Base-by-base conservation (phyloP, 768 basidiomycete species). In the Boletus rex-veris region DNA sequence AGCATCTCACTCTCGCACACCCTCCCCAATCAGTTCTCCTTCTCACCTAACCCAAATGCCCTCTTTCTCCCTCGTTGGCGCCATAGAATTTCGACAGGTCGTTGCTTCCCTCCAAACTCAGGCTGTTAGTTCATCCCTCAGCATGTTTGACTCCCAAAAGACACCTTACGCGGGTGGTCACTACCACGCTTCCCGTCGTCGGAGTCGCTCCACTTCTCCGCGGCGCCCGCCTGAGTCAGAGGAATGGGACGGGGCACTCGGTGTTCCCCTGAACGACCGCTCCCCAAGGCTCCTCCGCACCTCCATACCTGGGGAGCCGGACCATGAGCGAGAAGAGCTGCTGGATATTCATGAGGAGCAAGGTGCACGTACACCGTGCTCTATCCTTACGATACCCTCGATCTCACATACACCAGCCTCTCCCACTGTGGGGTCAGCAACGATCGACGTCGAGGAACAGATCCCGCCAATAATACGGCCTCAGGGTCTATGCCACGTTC, bases 21-120 rank as follows among this genome's bases (percentile, higher is more conserved):
- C 81, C 12, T 81, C 86, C 2, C 80, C 82, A 7, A 64, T 76
- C 7, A 72, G 68, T 24, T 55, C 66, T 0, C 55, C 77, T 21
- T 54, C 74, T 58, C 70, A 71, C 21, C 69, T 75, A 36, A 68
- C 71, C 10, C 80, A 82, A 55, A 80, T 92, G 71, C 89, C 88
- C 3, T 90, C 88, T 0, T 92, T 92, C 63, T 98, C 96, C 3
- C 80, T 99, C 2, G 82, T 98, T 5, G 92, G 96, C 9, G 97
- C 97, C 0, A 81, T 99, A 41, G 97, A 99, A 70, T 99, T 99
- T 72, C 81, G 94, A 16, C 87, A 94, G 54, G 89, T 98, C 21
- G 88, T 99, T 19, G 79, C 88, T 11, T 85, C 88, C 0, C 76
- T 99, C 21, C 83, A 84, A 58, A 77, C 77, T 45, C 84, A 94